Evolutionary conservation across 345 rosid species (phyloP).

Genomic region (Streptanthus diversifolius): DNA sequence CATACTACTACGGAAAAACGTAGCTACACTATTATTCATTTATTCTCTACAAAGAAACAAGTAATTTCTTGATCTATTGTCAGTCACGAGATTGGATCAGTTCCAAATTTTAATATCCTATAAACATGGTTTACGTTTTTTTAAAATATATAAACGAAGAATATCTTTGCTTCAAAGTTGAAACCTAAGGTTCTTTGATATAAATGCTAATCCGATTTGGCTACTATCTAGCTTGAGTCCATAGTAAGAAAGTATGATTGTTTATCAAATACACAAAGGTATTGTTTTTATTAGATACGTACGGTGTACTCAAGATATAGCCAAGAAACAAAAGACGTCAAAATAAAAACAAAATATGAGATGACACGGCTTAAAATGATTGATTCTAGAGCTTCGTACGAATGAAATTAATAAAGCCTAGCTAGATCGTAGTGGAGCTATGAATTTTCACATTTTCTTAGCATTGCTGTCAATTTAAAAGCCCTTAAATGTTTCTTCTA

Average conservation of each 20-base stretch:
- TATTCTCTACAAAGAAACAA: background rate
- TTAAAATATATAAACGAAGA: background rate
- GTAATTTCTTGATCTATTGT: background rate
- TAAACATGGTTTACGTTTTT: background rate
- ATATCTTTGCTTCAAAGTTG: background rate
- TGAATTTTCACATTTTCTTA: background rate
- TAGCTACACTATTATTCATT: background rate
- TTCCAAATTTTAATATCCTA: background rate
- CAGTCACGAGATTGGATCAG: constrained; percentile 8
- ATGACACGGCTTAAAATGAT: too few species aligned
- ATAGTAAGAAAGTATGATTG: background rate
- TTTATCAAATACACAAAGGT: background rate
- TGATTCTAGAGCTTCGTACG: background rate
- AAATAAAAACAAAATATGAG: background rate
- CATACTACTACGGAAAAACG: background rate
- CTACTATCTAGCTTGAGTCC: background rate
- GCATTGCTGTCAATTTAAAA: background rate
- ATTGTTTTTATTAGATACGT: background rate
- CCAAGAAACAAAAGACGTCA: background rate
- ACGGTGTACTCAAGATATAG: background rate
- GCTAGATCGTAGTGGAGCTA: background rate
- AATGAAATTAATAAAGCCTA: background rate
- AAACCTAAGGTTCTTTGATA: background rate
- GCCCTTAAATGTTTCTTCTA: constrained; percentile 9
- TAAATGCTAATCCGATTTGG: background rate